Base-by-base conservation (phyloP, 2,329 filamentous ascomycete genomes). In the Aspergillus quadrilineatus region DNA sequence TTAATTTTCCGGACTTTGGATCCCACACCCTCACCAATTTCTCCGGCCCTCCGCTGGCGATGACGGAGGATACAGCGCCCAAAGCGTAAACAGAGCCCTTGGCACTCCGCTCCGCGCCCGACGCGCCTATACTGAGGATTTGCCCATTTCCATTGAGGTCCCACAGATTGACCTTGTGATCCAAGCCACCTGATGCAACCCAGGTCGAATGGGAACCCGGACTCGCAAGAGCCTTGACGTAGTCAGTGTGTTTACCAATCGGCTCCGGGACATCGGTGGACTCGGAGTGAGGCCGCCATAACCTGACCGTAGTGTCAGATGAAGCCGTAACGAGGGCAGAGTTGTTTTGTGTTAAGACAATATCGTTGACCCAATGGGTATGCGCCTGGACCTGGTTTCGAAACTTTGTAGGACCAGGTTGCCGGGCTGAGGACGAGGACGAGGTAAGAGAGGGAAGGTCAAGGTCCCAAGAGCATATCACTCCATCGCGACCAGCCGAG, bases 21-120 rank as follows among this genome's bases (percentile, higher is more conserved):
- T 99, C 94, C 89, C 95, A 97, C 12, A 99, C 79, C 52, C 94
- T 85, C 34, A 97, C 90, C 43, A 92, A 91, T 69, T 91, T 94
- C 76, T 99, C 94, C 0, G 94, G 94, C 0, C 94, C 94, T 56
- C 94, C 94, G 69, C 90, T 95, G 32, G 93, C 94, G 52, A 99
- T 80, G 55, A 99, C 85, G 58, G 84, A 89, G 50, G 87, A 86
- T 46, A 88, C 90, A 1, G 88, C 90, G 36, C 88, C 89, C 58
- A 99, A 80, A 9, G 94, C 90, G 73, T 99, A 99, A 3, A 99
- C 88, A 26, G 94, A 97, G 14, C 94, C 94, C 77, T 99, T 99
- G 66, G 94, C 90, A 4, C 83, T 69, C 43, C 86, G 85, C 68
- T 96, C 92, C 63, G 96, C 90, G 50, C 92, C 90, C 48, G 71